Evolutionary conservation across 148 eudicot genomes (phyloP), one percentile per base, ranked within the genome.

Genomic region (Nepenthes gracilis): DNA sequence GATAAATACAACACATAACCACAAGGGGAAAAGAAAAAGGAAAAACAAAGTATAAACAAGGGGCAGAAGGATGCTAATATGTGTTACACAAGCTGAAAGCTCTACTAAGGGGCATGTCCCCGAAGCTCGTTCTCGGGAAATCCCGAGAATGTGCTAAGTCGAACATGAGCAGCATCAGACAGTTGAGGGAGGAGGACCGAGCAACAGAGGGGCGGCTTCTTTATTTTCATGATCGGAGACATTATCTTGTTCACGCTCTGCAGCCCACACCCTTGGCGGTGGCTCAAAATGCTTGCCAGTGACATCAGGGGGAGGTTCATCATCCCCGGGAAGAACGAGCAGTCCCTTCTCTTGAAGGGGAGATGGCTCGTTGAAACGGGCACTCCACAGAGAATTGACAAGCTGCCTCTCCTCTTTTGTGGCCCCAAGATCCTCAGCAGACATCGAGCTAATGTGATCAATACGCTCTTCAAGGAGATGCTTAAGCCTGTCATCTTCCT

Each of bases 201-300:
- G 43, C 47, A 93, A 64, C 59, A 86, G 70, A 4, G 96, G 87
- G 12, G 85, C 54, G 12, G 85, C 54, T 60, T 82, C 76, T 33
- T 83, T 81, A 79, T 81, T 88, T 33, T 72, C 86, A 48, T 67
- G 43, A 47, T 57, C 64, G 7, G 83, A 56, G 40, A 66, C 62
- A 11, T n/a, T 49, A 11, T 67, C 74, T 12, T 66, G 63, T 38
- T 77, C 72, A 2, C 70, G 70, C n/a, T 74, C 73, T 1, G 95
- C 84, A 55, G 97, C 85, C 83, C 79, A 88, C 5, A 88, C 98
- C 49, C 98, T 68, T 43, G 88, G 81, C 61, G 95, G 91, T 23
- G 94, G 90, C 64, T 85, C 83, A 62, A 88, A 92, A 63, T 80
- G 81, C 58, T 74, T 65, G 65, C 90, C 72, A 4, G 96, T 96